Evolutionary conservation across 179 eudicot species (phyloP), one percentile per base, ranked within the genome.

Genomic region (Actinidia arguta): DNA sequence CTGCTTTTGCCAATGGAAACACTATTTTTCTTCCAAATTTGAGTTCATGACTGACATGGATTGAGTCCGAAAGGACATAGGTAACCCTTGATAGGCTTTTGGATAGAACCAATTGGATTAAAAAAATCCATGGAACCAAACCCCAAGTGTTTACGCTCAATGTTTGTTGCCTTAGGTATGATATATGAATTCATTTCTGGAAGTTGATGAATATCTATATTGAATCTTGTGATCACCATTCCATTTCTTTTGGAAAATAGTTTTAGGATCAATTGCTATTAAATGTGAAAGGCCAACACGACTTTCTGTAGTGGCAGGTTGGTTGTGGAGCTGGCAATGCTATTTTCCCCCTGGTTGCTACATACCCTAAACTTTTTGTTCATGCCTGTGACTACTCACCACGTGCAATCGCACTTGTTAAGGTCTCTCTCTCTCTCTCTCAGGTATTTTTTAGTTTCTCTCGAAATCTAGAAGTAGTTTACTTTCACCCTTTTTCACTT

Each of bases 301-400:
- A 67, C 27, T 18, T 68, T 36, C 67, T 2, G 24, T 71, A 12
- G 8, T 69, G 75, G 14, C 90, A 95, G 98, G 92, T 94, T 83
- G 98, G 98, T 56, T 95, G 98, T 85, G 98, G 98, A 80, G 94
- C 91, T 78, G 98, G 98, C 62, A 95, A 94, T 85, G 91, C 98
- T 48, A 85, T 95, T 78, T 95, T 90, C 62, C 98, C 98, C 62
- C 88, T 95, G 59, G 84, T 87, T 84, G 92, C 92, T 79, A 84
- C 89, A 25, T 90, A 88, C 82, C 98, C 95, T 52, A 90, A 90
- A 72, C 86, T 95, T 56, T 95, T 87, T 80, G 88, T 95, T 64
- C 95, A 92, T 80, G 98, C 98, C 39, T 95, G 98, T 87, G 98
- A 95, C 86, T 95, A 92, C 87, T 92, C 98, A 5, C 76, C 88